phyloP scores from a whole-genome alignment of 768 basidiomycete species.

The Calocybe cyanea region DNA sequence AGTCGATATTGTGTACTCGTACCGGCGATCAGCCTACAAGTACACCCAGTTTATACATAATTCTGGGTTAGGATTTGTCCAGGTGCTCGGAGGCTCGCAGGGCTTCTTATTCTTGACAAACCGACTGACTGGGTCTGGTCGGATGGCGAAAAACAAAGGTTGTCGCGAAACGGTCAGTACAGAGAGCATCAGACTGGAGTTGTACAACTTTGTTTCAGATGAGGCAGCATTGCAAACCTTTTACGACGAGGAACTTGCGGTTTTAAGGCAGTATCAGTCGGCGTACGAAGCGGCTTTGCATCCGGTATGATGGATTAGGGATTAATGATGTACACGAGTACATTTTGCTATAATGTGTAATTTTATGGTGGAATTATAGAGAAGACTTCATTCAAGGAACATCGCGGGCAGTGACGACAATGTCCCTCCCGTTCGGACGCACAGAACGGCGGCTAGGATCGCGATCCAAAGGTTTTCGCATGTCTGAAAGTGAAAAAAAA shows the following conservation, averaged over 20 bases:
- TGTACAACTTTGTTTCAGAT: conserved; percentile 68
- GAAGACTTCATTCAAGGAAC: conserved; percentile 36
- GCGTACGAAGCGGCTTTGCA: conserved; percentile 57
- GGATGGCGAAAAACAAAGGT: conserved; percentile 59
- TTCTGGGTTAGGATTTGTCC: conserved; percentile 85
- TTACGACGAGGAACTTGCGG: conserved; percentile 68
- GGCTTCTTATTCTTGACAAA: conserved; percentile 92
- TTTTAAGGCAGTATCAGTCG: conserved; percentile 27
- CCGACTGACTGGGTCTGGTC: conserved; percentile 70
- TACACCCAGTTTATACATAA: conserved; percentile 93
- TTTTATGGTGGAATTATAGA: conserved; percentile 9
- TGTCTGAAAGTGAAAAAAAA: conserved; percentile 28
- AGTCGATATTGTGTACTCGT: conserved; percentile 86
- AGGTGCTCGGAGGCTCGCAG: conserved; percentile 72
- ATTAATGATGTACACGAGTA: conserved; percentile 4
- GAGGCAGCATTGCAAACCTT: conserved; percentile 50
- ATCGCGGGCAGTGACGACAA: conserved; percentile 61
- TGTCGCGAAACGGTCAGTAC: conserved; percentile 55
- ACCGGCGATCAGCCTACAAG: conserved; percentile 71
- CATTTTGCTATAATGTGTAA: background rate
- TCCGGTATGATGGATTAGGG: conserved; percentile 27
- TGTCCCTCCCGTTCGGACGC: conserved; percentile 67
- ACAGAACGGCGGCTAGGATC: conserved; percentile 63
- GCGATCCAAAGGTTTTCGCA: conserved; percentile 72
- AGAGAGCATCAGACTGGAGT: conserved; percentile 53